These are phyloP conservation scores for Sporothrix globosa DNA, from an alignment of 2,329 filamentous ascomycete genomes.

Conservation along the genomic window DNA sequence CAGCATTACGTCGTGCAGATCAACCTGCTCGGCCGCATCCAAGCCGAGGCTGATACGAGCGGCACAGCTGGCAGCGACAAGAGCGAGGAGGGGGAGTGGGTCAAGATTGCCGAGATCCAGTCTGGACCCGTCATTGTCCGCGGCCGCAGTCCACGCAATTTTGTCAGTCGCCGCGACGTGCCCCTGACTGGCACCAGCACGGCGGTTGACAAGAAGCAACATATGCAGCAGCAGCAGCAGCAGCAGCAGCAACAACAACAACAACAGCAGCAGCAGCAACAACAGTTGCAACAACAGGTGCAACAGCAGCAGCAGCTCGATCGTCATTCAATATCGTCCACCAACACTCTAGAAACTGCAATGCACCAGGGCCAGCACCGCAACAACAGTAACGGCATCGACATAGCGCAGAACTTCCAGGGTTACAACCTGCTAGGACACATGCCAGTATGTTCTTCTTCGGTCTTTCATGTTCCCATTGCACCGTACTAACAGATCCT, in stretches of 20 bases:
- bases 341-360: neutral
- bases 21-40: slow-evolving; percentile 60
- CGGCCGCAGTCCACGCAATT: slow-evolving; percentile 89
- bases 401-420: slow-evolving; percentile 39
- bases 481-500: neutral
- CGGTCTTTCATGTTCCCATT: slow-evolving; percentile 11
- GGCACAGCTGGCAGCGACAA: slow-evolving; percentile 47
- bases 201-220: slow-evolving; percentile 48
- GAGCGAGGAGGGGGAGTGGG: slow-evolving; percentile 66
- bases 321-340: neutral
- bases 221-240: slow-evolving; percentile 46
- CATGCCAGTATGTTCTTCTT: slow-evolving; percentile 41
- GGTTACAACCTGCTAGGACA: slow-evolving; percentile 44
- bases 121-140: slow-evolving; percentile 95
- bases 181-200: slow-evolving; percentile 59
- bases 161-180: slow-evolving; percentile 86
- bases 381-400: slow-evolving; percentile 27
- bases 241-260: slow-evolving; percentile 39
- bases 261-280: slow-evolving; percentile 16
- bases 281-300: slow-evolving; percentile 11
- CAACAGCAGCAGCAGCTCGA: slow-evolving; percentile 26
- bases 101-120: slow-evolving; percentile 79
- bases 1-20: slow-evolving; percentile 93
- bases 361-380: slow-evolving; percentile 30
- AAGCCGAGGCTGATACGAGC: slow-evolving; percentile 47